Base-by-base conservation (phyloP, 345 rosid genomes). In the Salix arbutifolia region DNA sequence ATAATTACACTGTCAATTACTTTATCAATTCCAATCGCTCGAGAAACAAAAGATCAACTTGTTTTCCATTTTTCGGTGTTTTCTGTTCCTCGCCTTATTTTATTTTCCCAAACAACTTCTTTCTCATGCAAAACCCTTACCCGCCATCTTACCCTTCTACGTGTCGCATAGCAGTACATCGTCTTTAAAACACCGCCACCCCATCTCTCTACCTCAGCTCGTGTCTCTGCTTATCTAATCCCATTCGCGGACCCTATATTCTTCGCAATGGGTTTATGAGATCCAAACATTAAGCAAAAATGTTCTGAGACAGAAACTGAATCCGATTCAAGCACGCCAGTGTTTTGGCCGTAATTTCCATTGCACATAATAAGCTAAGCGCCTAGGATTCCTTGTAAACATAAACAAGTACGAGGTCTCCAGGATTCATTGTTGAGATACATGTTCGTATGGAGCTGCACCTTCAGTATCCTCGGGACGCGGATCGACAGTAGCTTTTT, bases 121-220 rank as follows among this genome's bases (percentile, higher is more conserved):
- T 83, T 75, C 77, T 50, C 93, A 87, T 88, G 96, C 96, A 91
- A 82, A 83, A 79, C 86, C 81, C 79, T 80, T 71, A 72, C 80
- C 73, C 88, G 70, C 83, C 92, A 87, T 86, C 80, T 89, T 87
- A 83, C 61, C 74, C 23, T 48, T 71, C 35, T 3, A 75, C 78
- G 78, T 75, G 82, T 74, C 82, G 44, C 62, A 31, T 31, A 3
- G 4, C 33, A 31, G 33, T 31, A 31, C 33, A 31, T 31, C 50
- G 48, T 48, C 81, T 74, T 74, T 83, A 80, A 52, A 81, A 73
- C 46, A 33, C 72, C 31, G 28, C 70, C 80, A 38, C 81, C 64
- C 17, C 31, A 11, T 11, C 58, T 8, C 13, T 26, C 70, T 44
- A 40, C 23, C 33, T 7, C 37, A 61, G 12, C 4, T 13, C 10